These are phyloP conservation scores for Paramecium bursaria DNA, from an alignment of 73 alveolate species.

Conservation along the genomic window DNA sequence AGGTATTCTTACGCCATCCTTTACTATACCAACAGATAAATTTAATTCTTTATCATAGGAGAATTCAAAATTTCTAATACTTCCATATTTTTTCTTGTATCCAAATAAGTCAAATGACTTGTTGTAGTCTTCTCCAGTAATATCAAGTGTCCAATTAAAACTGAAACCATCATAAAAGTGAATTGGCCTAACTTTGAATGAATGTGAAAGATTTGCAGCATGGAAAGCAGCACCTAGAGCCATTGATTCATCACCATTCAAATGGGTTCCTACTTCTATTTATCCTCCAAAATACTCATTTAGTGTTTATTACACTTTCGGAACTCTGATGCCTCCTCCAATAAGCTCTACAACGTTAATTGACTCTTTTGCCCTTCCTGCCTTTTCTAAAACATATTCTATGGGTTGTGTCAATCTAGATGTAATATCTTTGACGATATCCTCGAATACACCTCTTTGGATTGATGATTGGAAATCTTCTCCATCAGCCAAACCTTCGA, in stretches of 20 bases:
- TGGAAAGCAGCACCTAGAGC: constrained; percentile 96
- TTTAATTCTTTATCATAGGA: constrained; percentile 61
- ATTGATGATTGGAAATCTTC: constrained; percentile 80
- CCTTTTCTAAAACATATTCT: constrained; percentile 78
- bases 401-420: constrained; percentile 81
- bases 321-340: constrained; percentile 98
- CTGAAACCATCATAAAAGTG: constrained; percentile 64
- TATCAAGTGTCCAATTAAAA: constrained; percentile 43
- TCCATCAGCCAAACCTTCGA: constrained; percentile 85
- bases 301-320: constrained; percentile 87
- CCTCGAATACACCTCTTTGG: constrained; percentile 87
- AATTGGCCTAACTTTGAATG: constrained; percentile 70
- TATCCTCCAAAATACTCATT: constrained; percentile 73
- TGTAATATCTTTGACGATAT: constrained; percentile 68
- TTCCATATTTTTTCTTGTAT: constrained; percentile 53
- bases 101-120: constrained; percentile 53
- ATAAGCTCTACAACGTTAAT: constrained; percentile 89
- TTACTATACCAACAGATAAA: constrained; percentile 35
- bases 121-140: constrained; percentile 58
- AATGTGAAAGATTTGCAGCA: constrained; percentile 89
- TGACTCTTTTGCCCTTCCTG: constrained; percentile 79
- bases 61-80: constrained; percentile 55
- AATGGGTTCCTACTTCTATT: constrained; percentile 93
- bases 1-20: constrained; percentile 32
- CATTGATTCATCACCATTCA: constrained; percentile 98